Percentiles rank a stretch among this genome's conserved stretches.
phyloP scores from a whole-genome alignment of 768 basidiomycete genomes.

The Lactarius quietus region DNA sequence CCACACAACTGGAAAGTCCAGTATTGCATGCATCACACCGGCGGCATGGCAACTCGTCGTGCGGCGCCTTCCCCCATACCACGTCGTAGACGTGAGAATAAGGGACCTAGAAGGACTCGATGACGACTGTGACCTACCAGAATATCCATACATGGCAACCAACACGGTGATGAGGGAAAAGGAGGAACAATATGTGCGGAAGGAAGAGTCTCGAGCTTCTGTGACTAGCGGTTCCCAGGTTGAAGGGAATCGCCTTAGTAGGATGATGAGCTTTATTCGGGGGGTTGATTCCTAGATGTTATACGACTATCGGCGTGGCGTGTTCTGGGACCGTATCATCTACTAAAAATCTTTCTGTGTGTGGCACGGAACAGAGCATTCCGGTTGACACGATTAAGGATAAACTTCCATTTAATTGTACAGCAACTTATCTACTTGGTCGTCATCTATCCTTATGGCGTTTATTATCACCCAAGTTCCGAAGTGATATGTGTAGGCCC shows the following conservation, averaged over 20 bases:
- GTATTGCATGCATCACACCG: conserved; percentile 23
- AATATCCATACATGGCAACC: conserved; percentile 1
- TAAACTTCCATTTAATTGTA: background rate
- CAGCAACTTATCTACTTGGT: background rate
- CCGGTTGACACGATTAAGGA: too few species aligned
- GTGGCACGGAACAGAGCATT: too few species aligned
- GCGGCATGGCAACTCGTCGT: conserved; percentile 25
- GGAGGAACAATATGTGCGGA: conserved; percentile 1
- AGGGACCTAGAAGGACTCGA: conserved; percentile 14
- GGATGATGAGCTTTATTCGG: conserved; percentile 18
- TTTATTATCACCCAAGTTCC: background rate
- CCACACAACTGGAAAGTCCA: conserved; percentile 23
- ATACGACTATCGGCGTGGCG: background rate
- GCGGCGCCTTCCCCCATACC: conserved; percentile 20
- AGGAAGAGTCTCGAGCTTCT: background rate
- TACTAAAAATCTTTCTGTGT: background rate
- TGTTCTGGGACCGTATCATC: background rate
- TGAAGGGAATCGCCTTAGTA: conserved; percentile 13
- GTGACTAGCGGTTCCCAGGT: background rate
- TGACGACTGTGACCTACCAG: conserved; percentile 11
- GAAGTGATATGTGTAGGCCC: background rate
- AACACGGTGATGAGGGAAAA: background rate
- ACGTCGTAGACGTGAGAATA: conserved; percentile 22
- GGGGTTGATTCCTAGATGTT: conserved; percentile 4
- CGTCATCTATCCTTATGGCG: background rate